Percentiles rank a stretch among this genome's conserved stretches.
Evolutionary conservation across 2,329 filamentous ascomycete species (phyloP).

Genomic region (Colletotrichum lindemuthianum): DNA sequence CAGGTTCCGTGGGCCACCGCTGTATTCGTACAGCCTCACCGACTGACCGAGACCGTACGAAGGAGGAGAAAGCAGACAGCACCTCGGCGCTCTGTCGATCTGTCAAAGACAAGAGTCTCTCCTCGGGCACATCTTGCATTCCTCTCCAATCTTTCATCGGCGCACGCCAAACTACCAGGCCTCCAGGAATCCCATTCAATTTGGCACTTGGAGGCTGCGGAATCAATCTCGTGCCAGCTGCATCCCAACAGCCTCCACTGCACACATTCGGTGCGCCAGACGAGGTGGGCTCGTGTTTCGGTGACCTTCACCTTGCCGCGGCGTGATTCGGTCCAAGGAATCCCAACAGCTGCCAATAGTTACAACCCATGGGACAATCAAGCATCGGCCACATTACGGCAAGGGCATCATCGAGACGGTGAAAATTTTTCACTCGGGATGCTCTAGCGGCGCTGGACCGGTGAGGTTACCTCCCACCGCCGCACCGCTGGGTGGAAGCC

Average conservation of each 20-base stretch:
- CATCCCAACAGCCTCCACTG: slow-evolving; percentile 5
- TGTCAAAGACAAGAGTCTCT: background rate
- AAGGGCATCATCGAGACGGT: slow-evolving; percentile 12
- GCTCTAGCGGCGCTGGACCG: slow-evolving; percentile 25
- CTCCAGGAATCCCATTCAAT: slow-evolving; percentile 20
- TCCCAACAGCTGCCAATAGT: slow-evolving; percentile 14
- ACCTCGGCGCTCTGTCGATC: slow-evolving; percentile 1
- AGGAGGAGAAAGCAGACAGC: slow-evolving; percentile 18
- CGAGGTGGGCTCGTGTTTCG: slow-evolving; percentile 23
- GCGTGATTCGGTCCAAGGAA: slow-evolving; percentile 30
- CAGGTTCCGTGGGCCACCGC: background rate
- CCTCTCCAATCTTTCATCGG: background rate
- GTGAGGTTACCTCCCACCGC: slow-evolving; percentile 17
- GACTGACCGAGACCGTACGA: slow-evolving; percentile 10
- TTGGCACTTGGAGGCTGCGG: slow-evolving; percentile 18
- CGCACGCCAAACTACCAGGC: background rate
- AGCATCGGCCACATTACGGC: slow-evolving; percentile 30
- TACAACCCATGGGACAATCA: slow-evolving; percentile 26
- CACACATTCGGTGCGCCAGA: background rate
- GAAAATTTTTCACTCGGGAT: slow-evolving; percentile 31
- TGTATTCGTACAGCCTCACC: slow-evolving; percentile 16
- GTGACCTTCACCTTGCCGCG: slow-evolving; percentile 30
- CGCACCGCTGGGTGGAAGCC: slow-evolving; percentile 21
- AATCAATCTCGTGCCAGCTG: slow-evolving; percentile 26
- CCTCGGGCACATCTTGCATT: slow-evolving; percentile 1